These are phyloP conservation scores for Amaranthus tricolor DNA, from an alignment of 179 eudicot species.

Conservation along the genomic window DNA sequence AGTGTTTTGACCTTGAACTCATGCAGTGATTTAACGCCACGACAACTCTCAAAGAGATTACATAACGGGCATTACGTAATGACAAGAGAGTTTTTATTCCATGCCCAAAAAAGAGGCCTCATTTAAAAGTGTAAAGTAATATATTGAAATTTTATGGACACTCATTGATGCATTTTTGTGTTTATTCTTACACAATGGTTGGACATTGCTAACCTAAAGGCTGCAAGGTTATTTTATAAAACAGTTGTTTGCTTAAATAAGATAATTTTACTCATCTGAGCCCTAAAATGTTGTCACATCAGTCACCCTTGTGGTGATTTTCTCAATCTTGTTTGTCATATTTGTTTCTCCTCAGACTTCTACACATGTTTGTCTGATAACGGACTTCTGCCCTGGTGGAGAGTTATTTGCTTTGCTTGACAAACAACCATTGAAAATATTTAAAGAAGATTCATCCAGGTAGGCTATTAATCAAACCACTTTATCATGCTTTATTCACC, in stretches of 20 bases:
- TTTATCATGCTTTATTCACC: constrained; percentile 7
- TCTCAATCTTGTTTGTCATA: neutral
- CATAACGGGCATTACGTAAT: no score
- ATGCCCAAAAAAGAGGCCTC: no score
- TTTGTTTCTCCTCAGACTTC: constrained; percentile 59
- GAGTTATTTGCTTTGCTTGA: constrained; percentile 94
- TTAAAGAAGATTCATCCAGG: constrained; percentile 96
- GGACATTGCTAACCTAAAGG: neutral
- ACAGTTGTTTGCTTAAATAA: neutral
- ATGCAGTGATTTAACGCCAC: no score
- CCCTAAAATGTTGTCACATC: neutral
- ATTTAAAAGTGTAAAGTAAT: neutral
- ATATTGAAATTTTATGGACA: neutral
- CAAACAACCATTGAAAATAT: constrained; percentile 89
- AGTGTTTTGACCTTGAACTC: no score
- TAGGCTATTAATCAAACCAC: constrained; percentile 23
- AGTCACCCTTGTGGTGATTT: neutral
- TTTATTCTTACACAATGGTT: neutral
- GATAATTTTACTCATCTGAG: constrained; percentile 2
- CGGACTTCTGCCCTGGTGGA: constrained; percentile 95
- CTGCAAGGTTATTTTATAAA: neutral
- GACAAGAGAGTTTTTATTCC: no score
- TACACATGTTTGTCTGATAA: constrained; percentile 89
- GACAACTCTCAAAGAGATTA: no score
- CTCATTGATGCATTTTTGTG: neutral